These are phyloP conservation scores for Tetracladium maxilliforme DNA, from an alignment of 2,329 filamentous ascomycete species.

Conservation along the genomic window DNA sequence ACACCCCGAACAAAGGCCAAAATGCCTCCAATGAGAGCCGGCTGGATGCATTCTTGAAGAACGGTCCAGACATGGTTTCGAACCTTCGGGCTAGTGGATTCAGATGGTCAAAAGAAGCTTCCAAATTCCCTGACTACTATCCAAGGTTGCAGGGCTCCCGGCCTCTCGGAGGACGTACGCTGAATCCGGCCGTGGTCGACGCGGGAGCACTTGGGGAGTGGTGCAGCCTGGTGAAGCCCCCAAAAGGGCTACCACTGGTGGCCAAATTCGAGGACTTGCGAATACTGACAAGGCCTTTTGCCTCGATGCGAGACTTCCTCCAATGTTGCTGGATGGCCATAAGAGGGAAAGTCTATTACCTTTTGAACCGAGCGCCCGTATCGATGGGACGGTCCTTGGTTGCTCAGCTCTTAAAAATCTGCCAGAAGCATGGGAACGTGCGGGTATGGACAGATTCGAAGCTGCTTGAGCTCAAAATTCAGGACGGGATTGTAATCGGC, in stretches of 20 bases:
- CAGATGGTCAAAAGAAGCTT: conserved; percentile 9
- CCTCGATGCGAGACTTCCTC: no score
- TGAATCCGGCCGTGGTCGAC: no score
- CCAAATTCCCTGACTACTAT: conserved; percentile 17
- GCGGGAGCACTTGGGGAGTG: no score
- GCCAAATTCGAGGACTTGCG: no score
- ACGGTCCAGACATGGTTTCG: conserved; percentile 15
- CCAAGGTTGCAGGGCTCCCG: no score
- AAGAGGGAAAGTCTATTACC: no score
- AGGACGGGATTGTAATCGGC: conserved; percentile 10
- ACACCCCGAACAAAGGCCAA: conserved; percentile 14
- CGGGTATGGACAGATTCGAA: conserved; percentile 2
- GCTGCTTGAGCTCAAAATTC: conserved; percentile 1
- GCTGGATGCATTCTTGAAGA: conserved; percentile 13
- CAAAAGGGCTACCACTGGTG: no score
- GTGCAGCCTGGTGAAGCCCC: no score
- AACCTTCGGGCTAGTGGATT: conserved; percentile 14
- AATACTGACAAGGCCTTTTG: no score
- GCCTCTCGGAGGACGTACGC: no score
- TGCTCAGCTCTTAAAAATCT: conserved; percentile 3
- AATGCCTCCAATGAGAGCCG: conserved; percentile 12
- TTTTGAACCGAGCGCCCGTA: conserved; percentile 2
- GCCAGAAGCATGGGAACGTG: conserved; percentile 1
- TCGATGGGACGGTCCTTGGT: conserved; percentile 3
- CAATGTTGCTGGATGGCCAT: no score